These are phyloP conservation scores for Ogataea hybrid DNA, from an alignment of 1,139 yeast genomes.

Conservation along the genomic window DNA sequence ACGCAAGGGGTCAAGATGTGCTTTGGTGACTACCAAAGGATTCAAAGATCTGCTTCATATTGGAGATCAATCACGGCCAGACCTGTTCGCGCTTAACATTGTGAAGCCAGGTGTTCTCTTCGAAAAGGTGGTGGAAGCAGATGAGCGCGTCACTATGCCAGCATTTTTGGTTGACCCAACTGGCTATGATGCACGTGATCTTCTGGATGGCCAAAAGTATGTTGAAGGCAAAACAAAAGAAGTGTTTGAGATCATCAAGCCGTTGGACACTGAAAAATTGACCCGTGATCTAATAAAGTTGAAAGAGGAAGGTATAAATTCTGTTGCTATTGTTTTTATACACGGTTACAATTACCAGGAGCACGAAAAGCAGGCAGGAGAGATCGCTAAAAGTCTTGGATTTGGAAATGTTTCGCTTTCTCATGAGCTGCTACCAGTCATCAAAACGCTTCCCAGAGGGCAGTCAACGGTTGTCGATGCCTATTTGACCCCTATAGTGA, in stretches of 20 bases:
- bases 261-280: conserved; percentile 43
- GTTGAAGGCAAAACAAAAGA: conserved; percentile 62
- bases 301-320: conserved; percentile 47
- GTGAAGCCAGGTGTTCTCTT: conserved; percentile 56
- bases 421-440: conserved; percentile 34
- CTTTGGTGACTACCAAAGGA: conserved; percentile 63
- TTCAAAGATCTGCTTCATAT: conserved; percentile 61
- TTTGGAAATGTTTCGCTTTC: conserved; percentile 32
- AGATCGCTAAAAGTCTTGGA: conserved; percentile 32
- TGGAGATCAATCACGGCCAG: conserved; percentile 74
- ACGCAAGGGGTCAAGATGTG: conserved; percentile 63
- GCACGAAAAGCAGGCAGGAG: conserved; percentile 33
- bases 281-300: conserved; percentile 39
- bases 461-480: conserved; percentile 37
- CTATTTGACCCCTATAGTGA: conserved; percentile 35
- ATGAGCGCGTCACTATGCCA: conserved; percentile 35
- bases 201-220: conserved; percentile 10
- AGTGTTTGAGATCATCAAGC: conserved; percentile 48
- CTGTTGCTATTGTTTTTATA: conserved; percentile 33
- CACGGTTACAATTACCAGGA: conserved; percentile 35
- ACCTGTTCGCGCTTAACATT: conserved; percentile 61
- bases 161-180: conserved; percentile 31
- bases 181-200: conserved; percentile 6
- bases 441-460: conserved; percentile 34
- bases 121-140: conserved; percentile 45